Conservation (phyloP, 1,284 basidiomycete species). For the Bondarzewia mesenterica region DNA sequence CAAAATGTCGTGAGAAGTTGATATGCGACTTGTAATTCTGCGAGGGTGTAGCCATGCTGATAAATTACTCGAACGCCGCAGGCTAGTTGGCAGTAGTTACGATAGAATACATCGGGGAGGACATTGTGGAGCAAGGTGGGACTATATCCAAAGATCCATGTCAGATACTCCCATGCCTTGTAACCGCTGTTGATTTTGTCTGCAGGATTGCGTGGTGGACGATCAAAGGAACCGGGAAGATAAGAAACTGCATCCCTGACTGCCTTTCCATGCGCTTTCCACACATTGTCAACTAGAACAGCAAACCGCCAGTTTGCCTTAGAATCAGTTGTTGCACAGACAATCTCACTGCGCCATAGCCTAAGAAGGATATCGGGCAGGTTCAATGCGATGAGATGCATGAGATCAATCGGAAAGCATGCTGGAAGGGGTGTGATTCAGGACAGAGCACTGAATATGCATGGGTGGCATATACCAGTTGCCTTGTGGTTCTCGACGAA, state of each 20-base stretch:
- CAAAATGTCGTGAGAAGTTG: no score
- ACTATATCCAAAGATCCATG: no score
- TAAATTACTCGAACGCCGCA: no score
- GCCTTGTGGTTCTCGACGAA: no score
- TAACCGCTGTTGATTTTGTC: no score
- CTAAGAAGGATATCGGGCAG: slow-evolving; percentile 13
- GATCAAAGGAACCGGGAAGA: background rate
- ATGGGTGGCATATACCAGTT: slow-evolving; percentile 1
- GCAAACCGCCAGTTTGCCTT: slow-evolving; percentile 14
- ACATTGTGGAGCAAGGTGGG: no score
- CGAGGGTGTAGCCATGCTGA: no score
- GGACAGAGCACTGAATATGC: slow-evolving; percentile 7
- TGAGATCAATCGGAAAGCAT: slow-evolving; percentile 15
- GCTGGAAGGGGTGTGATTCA: slow-evolving; percentile 7
- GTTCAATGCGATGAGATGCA: slow-evolving; percentile 19
- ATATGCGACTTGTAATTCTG: no score
- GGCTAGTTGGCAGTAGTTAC: no score
- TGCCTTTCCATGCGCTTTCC: slow-evolving; percentile 11
- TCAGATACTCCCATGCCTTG: no score
- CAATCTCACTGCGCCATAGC: slow-evolving; percentile 15
- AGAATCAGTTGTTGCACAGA: slow-evolving; percentile 11
- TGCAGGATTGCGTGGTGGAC: background rate
- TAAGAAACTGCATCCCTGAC: background rate
- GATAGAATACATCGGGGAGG: no score
- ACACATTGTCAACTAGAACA: slow-evolving; percentile 6